Conservation (phyloP, 257 asterid genomes). For the Penstemon newberryi region DNA sequence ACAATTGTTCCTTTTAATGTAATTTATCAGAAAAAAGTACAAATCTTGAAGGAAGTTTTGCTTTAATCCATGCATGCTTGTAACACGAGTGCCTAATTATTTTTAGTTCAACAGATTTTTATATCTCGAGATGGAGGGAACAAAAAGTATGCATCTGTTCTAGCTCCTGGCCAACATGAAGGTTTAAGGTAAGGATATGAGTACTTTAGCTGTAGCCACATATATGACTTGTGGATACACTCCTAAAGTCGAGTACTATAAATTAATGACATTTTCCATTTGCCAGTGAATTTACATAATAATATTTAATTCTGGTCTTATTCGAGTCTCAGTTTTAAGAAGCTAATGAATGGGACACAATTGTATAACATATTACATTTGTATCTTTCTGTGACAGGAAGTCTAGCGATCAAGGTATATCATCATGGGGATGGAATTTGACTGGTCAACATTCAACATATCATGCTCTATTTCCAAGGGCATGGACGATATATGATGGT, state of each 20-base stretch:
- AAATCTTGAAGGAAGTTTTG: neutral
- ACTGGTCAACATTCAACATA: slow-evolving; percentile 96
- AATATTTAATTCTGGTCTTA: too few relatives aligned
- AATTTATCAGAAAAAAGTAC: too few relatives aligned
- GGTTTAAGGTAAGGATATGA: slow-evolving; percentile 73
- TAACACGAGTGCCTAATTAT: slow-evolving; percentile 9
- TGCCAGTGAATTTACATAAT: neutral
- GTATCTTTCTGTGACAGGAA: slow-evolving; percentile 49
- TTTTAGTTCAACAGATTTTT: slow-evolving; percentile 62
- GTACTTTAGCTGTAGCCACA: neutral
- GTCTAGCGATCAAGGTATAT: slow-evolving; percentile 81
- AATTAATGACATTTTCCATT: neutral
- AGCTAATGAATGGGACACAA: neutral
- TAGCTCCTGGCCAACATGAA: slow-evolving; percentile 86
- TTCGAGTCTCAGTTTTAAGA: slow-evolving; percentile 12
- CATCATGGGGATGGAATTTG: slow-evolving; percentile 99
- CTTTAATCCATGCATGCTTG: neutral
- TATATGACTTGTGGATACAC: neutral
- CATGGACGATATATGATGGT: slow-evolving; percentile 99
- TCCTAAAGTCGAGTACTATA: neutral
- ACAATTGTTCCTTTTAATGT: too few relatives aligned
- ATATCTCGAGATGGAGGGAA: slow-evolving; percentile 96
- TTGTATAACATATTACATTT: slow-evolving; percentile 11
- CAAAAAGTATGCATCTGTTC: slow-evolving; percentile 86
- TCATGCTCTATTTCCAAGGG: slow-evolving; percentile 96